Evolutionary conservation across 352 stramenopile genomes (phyloP).

Genomic region (Phytophthora pseudosyringae): DNA sequence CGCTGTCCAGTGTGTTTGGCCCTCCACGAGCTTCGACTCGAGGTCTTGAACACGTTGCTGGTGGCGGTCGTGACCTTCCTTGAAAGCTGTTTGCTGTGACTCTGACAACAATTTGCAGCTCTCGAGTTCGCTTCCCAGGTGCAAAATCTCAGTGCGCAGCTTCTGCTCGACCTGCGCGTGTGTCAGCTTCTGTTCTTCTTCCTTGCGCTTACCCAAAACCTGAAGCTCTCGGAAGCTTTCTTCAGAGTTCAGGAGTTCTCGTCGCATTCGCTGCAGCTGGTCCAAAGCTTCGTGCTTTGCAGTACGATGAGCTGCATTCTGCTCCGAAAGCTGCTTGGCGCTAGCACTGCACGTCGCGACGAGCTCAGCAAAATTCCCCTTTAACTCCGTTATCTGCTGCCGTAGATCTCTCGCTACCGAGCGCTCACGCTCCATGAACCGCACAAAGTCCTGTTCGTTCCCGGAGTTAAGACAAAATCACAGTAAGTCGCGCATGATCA

Average conservation of each 20-base stretch:
- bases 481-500: background rate
- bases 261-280: conserved; percentile 29
- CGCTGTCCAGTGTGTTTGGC: conserved; percentile 42
- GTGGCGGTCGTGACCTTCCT: conserved; percentile 34
- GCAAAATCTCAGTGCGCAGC: conserved; percentile 66
- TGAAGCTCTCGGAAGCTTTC: conserved; percentile 33
- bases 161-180: conserved; percentile 65
- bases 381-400: conserved; percentile 45
- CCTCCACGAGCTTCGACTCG: conserved; percentile 42
- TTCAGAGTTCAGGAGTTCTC: conserved; percentile 27
- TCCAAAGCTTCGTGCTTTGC: conserved; percentile 13
- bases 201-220: conserved; percentile 22
- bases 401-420: conserved; percentile 46
- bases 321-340: conserved; percentile 28
- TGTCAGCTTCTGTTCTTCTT: conserved; percentile 48
- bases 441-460: conserved; percentile 54
- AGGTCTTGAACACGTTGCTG: conserved; percentile 47
- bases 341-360: conserved; percentile 16
- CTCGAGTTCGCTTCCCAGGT: conserved; percentile 62
- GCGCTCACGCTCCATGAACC: conserved; percentile 73
- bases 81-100: conserved; percentile 46
- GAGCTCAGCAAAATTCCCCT: conserved; percentile 45
- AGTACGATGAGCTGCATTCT: conserved; percentile 25
- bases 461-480: too few species aligned
- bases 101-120: conserved; percentile 49